phyloP scores from a whole-genome alignment of 768 basidiomycete species.

The Russula emetica region DNA sequence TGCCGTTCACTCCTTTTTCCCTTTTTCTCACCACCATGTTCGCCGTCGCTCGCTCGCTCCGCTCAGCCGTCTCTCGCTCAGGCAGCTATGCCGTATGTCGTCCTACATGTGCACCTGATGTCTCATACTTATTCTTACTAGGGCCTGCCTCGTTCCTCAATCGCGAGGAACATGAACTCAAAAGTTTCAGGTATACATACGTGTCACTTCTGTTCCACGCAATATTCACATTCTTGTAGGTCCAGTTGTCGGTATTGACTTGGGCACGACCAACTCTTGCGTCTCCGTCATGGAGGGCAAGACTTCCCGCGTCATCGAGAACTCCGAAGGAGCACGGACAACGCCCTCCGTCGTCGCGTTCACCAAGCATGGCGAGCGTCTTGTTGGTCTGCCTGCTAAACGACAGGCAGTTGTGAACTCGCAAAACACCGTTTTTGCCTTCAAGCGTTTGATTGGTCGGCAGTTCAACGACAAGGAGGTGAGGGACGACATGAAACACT shows the following conservation, averaged over 20 bases:
- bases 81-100: conserved; percentile 59
- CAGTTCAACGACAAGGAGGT: conserved; percentile 93
- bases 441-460: conserved; percentile 93
- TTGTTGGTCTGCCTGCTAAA: conserved; percentile 94
- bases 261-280: conserved; percentile 91
- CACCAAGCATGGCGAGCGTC: conserved; percentile 95
- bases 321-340: conserved; percentile 94
- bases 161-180: conserved; percentile 92
- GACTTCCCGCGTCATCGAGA: conserved; percentile 92
- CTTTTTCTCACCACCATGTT: conserved; percentile 54
- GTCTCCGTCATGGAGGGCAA: conserved; percentile 96
- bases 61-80: conserved; percentile 53
- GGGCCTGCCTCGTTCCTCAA: conserved; percentile 65
- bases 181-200: conserved; percentile 74
- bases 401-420: conserved; percentile 97
- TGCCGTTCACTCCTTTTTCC: background rate
- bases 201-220: background rate
- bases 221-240: conserved; percentile 39
- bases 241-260: conserved; percentile 93
- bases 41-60: conserved; percentile 61
- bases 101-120: background rate
- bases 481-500: conserved; percentile 81
- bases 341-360: conserved; percentile 99
- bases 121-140: conserved; percentile 32
- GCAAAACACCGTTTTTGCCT: conserved; percentile 87